phyloP scores from a whole-genome alignment of 2,329 filamentous ascomycete species.

The Fusarium staphyleae region DNA sequence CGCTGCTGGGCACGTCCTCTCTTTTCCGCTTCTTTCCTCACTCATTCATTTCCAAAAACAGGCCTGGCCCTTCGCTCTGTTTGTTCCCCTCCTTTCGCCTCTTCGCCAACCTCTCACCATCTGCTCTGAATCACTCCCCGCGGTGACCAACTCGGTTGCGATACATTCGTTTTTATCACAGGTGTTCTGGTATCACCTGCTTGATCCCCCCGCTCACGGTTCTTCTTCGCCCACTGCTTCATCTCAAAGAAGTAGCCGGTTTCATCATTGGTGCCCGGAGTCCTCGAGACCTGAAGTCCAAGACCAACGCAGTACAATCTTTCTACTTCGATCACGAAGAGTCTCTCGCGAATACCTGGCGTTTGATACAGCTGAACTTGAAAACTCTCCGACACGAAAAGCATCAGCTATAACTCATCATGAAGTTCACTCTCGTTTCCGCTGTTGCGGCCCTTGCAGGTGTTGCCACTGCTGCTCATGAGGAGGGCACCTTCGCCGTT shows the following conservation, averaged over 20 bases:
- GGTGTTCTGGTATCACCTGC: constrained; percentile 48
- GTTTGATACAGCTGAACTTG: constrained; percentile 2
- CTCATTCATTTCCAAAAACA: constrained; percentile 32
- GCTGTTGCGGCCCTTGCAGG: constrained; percentile 50
- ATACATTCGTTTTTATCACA: constrained; percentile 41
- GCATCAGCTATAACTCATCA: constrained; percentile 31
- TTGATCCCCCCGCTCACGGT: constrained; percentile 12
- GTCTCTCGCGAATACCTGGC: not conserved
- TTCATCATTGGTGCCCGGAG: constrained; percentile 35
- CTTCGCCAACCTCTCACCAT: constrained; percentile 35
- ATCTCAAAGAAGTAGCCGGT: constrained; percentile 17
- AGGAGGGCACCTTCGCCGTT: constrained; percentile 68
- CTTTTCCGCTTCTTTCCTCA: constrained; percentile 29
- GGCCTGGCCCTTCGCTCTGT: constrained; percentile 36
- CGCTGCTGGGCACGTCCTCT: constrained; percentile 49
- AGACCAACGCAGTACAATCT: constrained; percentile 12
- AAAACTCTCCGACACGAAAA: constrained; percentile 8
- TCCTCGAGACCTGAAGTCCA: constrained; percentile 36
- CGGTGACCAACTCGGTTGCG: constrained; percentile 30
- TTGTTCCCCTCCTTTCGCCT: constrained; percentile 43
- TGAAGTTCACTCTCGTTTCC: constrained; percentile 47
- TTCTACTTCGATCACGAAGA: constrained; percentile 3
- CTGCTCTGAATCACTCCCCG: constrained; percentile 32
- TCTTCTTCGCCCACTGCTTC: constrained; percentile 22
- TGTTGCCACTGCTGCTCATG: constrained; percentile 48